These are phyloP conservation scores for Phytophthora boehmeriae DNA, from an alignment of 352 stramenopile species.

Conservation along the genomic window DNA sequence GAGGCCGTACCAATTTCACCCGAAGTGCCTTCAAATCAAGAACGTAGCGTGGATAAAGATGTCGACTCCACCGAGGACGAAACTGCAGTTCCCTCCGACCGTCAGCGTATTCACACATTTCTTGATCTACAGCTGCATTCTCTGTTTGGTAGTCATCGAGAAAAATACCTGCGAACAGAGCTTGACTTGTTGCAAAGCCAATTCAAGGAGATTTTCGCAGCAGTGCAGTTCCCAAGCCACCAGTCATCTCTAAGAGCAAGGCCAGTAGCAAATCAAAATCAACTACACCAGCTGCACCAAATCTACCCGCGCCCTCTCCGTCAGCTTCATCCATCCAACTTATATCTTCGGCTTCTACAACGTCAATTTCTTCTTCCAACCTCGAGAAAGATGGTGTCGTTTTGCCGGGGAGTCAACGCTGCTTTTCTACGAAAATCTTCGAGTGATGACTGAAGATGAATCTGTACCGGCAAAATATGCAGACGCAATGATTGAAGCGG, in stretches of 20 bases:
- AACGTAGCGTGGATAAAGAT: conserved; percentile 5
- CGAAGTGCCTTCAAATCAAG: conserved; percentile 3
- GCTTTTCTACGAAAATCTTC: conserved; percentile 61
- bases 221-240: conserved; percentile 60
- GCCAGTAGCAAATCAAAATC: conserved; percentile 28
- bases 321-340: conserved; percentile 36
- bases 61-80: conserved; percentile 9
- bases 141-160: conserved; percentile 74
- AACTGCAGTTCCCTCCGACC: conserved; percentile 4
- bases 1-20: conserved; percentile 9
- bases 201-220: conserved; percentile 45
- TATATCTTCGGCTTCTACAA: conserved; percentile 19
- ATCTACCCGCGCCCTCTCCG: conserved; percentile 15
- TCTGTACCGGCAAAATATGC: conserved; percentile 40
- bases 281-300: conserved; percentile 7
- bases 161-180: conserved; percentile 71
- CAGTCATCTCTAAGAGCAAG: conserved; percentile 35
- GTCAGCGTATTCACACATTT: conserved; percentile 71
- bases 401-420: conserved; percentile 37
- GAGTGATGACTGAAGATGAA: conserved; percentile 54
- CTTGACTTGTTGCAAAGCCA: conserved; percentile 62
- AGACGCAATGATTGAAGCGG: conserved; percentile 44
- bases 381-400: conserved; percentile 47
- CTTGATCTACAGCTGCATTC: conserved; percentile 79
- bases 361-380: conserved; percentile 50